Evolutionary conservation across 176 grass and related monocot genomes (phyloP), one percentile per base, ranked within the genome.

Genomic region (Raddia distichophylla): DNA sequence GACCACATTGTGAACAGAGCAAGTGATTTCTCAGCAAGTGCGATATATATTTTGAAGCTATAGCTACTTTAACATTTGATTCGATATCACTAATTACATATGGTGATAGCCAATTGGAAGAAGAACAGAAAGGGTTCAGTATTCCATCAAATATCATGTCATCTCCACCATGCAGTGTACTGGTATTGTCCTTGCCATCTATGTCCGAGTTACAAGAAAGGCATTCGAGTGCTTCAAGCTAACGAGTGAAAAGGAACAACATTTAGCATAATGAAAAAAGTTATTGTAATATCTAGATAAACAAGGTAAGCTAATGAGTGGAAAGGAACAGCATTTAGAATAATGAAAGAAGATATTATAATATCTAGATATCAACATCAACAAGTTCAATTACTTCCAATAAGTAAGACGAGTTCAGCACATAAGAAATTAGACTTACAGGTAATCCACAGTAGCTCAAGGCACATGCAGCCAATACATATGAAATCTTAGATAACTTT

Each of bases 181-280:
- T 88, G 33, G 45, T 85, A 52, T 43, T 85, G 66, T 91, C 86
- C 80, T 92, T 94, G 72, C 55, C 77, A 43, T 93, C 90, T 66
- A 93, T 76, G 60, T 75, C 80, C 8, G 47, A 84, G 69, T 88
- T 83, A 85, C 52, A 73, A 64, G 83, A 94, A 69, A 97, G 71
- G 83, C 89, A 92, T 93, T 94, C 90, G 65, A 98, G 80, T 82
- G 92, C 95, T 87, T 94, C 92, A 87, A 98, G 88, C 95, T 98
- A 80, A 79, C 50, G 22, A 80, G 10, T 53, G 9, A 70, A 82
- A 79, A 70, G 4, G 2, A 77, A 78, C 4, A 82, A 76, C 40
- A 83, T 60, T 91, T 71, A 88, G 73, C 73, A 86, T 45, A 62
- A 56, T 76, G 44, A 13, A 90, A 82, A 27, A 52, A 85, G 16